Evolutionary conservation across 2,329 filamentous ascomycete species (phyloP), one percentile per base, ranked within the genome.

Genomic region (Reticulascus tulasneorum): DNA sequence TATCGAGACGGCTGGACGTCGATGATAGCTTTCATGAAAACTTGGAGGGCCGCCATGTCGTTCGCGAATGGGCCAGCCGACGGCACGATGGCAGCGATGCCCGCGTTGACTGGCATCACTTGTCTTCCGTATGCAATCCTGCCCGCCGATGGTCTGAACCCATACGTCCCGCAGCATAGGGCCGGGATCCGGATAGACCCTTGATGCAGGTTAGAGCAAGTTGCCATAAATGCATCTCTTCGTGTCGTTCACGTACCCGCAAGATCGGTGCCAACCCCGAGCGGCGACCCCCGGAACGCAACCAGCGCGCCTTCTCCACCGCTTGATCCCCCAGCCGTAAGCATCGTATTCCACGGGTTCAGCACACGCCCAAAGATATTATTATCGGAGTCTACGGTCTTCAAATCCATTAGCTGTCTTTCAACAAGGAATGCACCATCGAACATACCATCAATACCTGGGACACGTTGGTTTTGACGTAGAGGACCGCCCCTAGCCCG

Each of bases 401-500:
- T n/a, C n/a, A n/a, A 12, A n/a, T 10, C 7, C 4, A 10, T 26
- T 9, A 8, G 4, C 11, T 6, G 20, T 6, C 28, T 33, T 24
- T 20, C 19, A 8, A 16, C 23, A 13, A 11, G 11, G 15, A 16
- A 18, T 27, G n/a, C n/a, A n/a, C n/a, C 16, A 17, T 7, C 16
- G 7, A 9, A 23, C 42, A 4, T 8, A 62, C 65, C 47, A 64
- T 63, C 38, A 78, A 55, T 0, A 73, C 74, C 42, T 79, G 74
- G 2, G 82, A 81, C 3, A 86, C 64, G 47, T 84, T 85, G 1
- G 82, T 86, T 58, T 86, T 86, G 46, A 75, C 71, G 46, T 85
- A 82, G n/a, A 82, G 59, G 0, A 86, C 67, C 1, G 82, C 82
- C 2, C 83, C 83, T 0, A 78, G 64, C 13, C 67, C 64, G 18